A percentile compares a stretch with the other conserved stretches of the same genome.
phyloP scores from a whole-genome alignment of 331 rosid species.

The Pyracantha coccinea region DNA sequence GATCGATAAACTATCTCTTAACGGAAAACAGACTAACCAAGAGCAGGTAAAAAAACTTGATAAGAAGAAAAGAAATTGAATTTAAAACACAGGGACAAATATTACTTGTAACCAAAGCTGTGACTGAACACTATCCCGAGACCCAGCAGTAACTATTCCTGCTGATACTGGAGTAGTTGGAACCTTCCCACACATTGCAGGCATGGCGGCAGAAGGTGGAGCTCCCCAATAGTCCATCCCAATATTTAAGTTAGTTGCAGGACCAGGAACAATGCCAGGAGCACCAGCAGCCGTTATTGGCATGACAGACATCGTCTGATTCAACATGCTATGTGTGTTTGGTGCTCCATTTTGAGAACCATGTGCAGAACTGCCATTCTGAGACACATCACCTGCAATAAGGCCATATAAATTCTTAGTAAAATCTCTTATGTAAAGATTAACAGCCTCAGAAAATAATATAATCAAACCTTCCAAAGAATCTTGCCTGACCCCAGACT shows the following conservation, averaged over 20 bases:
- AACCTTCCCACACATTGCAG: constrained; percentile 66
- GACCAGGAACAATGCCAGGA: constrained; percentile 71
- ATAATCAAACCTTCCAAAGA: constrained; percentile 73
- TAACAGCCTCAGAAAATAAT: constrained; percentile 18
- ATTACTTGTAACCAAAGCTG: constrained; percentile 89
- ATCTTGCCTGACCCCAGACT: constrained; percentile 75
- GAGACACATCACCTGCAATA: constrained; percentile 63
- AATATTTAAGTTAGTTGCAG: constrained; percentile 83
- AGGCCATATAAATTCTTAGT: neutral
- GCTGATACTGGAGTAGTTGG: constrained; percentile 79
- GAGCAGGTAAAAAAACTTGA: neutral
- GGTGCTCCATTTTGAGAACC: constrained; percentile 73
- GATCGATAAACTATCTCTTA: neutral
- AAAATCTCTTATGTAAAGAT: constrained; percentile 7
- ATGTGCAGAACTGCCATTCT: constrained; percentile 60
- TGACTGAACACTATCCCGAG: constrained; percentile 79
- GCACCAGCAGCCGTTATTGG: constrained; percentile 65
- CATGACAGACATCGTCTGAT: constrained; percentile 52
- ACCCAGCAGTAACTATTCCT: constrained; percentile 63
- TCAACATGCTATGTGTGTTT: constrained; percentile 49
- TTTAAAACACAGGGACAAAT: constrained; percentile 8
- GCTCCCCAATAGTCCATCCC: constrained; percentile 99
- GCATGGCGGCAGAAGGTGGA: constrained; percentile 54
- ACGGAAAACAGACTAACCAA: neutral
- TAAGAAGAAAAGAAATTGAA: constrained; percentile 1